These are phyloP conservation scores for Venturia oleaginea DNA, from an alignment of 2,329 filamentous ascomycete species.

Conservation along the genomic window DNA sequence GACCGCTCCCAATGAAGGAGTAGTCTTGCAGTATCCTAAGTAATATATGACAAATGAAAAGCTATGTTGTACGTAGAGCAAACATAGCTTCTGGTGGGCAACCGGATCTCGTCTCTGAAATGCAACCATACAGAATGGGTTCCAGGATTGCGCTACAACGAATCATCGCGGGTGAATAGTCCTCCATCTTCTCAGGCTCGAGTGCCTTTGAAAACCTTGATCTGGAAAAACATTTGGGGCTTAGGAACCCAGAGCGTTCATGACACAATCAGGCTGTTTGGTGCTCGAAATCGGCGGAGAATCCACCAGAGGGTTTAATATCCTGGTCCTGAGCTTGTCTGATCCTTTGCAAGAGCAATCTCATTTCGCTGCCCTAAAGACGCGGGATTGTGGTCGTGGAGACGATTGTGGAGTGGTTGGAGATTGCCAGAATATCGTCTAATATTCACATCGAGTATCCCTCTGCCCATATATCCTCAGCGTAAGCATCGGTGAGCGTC, in stretches of 20 bases:
- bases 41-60: no score
- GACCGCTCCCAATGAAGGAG: no score
- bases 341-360: not conserved
- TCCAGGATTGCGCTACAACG: no score
- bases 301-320: no score
- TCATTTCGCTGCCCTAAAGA: not conserved
- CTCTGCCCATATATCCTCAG: constrained; percentile 70
- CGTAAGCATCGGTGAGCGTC: constrained; percentile 72
- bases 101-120: no score
- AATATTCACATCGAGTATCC: constrained; percentile 5
- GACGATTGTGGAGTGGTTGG: not conserved
- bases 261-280: no score
- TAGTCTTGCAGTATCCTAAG: no score
- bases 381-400: not conserved
- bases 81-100: no score
- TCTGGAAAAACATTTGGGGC: not conserved
- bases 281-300: not conserved
- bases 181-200: not conserved
- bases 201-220: not conserved
- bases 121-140: no score
- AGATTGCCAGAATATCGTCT: not conserved
- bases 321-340: not conserved
- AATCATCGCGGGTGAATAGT: not conserved
- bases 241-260: not conserved
- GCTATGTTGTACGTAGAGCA: no score